A percentile compares a stretch with the other conserved stretches of the same genome.
Conservation (phyloP, 2,329 filamentous ascomycete genomes). For the Fusarium burgessii region DNA sequence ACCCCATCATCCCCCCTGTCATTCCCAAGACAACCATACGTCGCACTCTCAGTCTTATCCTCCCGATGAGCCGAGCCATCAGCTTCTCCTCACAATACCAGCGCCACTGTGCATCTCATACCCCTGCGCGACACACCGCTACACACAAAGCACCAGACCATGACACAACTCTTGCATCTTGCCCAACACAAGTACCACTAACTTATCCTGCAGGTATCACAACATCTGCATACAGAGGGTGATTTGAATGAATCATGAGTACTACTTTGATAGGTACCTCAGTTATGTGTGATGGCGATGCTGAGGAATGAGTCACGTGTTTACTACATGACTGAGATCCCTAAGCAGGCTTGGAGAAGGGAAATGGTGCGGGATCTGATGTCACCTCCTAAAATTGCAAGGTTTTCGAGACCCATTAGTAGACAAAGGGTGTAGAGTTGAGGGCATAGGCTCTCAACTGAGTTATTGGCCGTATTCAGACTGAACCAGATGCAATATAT, state of each 20-base stretch:
- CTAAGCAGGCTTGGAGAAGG: not conserved
- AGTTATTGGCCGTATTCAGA: not conserved
- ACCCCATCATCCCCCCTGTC: not conserved
- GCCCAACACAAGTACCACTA: slow-evolving; percentile 10
- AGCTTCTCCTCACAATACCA: slow-evolving; percentile 22
- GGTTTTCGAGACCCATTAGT: not conserved
- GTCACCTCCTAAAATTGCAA: slow-evolving; percentile 24
- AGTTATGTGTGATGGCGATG: not conserved
- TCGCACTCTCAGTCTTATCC: slow-evolving; percentile 11
- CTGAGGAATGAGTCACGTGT: not conserved
- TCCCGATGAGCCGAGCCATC: slow-evolving; percentile 17
- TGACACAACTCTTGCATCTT: slow-evolving; percentile 20
- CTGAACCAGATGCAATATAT: not conserved
- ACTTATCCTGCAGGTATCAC: not conserved
- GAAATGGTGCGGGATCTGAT: slow-evolving; percentile 26
- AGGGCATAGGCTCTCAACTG: not conserved
- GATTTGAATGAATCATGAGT: not conserved
- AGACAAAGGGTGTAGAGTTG: not conserved
- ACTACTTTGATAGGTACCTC: slow-evolving; percentile 6
- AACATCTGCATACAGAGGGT: not conserved
- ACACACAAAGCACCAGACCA: slow-evolving; percentile 24
- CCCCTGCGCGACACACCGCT: slow-evolving; percentile 21
- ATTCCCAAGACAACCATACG: slow-evolving; percentile 5
- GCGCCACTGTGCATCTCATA: slow-evolving; percentile 1
- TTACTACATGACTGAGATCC: slow-evolving; percentile 5